Percentiles rank a stretch among this genome's conserved stretches.
Evolutionary conservation across 2,329 filamentous ascomycete species (phyloP).

Genomic region (Ophiostoma tasmaniense): DNA sequence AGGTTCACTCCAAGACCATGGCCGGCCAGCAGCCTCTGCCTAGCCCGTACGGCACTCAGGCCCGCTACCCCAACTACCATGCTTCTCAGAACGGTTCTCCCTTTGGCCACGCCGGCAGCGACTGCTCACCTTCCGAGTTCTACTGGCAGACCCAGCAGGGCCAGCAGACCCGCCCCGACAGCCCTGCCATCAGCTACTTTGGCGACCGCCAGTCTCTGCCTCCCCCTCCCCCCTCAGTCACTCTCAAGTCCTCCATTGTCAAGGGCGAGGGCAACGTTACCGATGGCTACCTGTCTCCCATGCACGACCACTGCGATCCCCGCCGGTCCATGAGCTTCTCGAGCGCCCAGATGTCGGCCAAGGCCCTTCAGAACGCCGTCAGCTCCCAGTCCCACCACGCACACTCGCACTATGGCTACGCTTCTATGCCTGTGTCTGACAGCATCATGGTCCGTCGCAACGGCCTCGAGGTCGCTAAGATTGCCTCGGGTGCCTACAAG

Average conservation of each 20-base stretch:
- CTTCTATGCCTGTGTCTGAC: neutral
- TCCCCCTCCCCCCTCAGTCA: constrained; percentile 18
- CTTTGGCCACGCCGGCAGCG: constrained; percentile 13
- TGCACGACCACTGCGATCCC: constrained; percentile 1
- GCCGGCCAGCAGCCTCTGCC: constrained; percentile 14
- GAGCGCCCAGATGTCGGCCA: constrained; percentile 13
- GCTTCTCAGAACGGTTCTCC: constrained; percentile 7
- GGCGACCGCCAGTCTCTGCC: constrained; percentile 18
- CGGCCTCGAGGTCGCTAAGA: constrained; percentile 23
- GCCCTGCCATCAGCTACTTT: constrained; percentile 25
- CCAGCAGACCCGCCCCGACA: constrained; percentile 14
- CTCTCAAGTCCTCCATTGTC: constrained; percentile 18
- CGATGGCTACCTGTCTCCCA: constrained; percentile 9
- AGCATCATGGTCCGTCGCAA: constrained; percentile 19
- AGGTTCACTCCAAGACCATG: constrained; percentile 8
- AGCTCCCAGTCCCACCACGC: constrained; percentile 4
- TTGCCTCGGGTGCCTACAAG: constrained; percentile 26
- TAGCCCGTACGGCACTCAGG: constrained; percentile 30
- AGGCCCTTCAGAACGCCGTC: constrained; percentile 15
- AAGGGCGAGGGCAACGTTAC: constrained; percentile 7
- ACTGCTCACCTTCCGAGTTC: constrained; percentile 20
- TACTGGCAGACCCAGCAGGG: constrained; percentile 12
- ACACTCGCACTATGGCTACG: neutral
- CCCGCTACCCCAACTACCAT: constrained; percentile 7
- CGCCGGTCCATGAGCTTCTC: constrained; percentile 13